These are phyloP conservation scores for Microdochium bolleyi DNA, from an alignment of 2,329 filamentous ascomycete genomes.

Conservation along the genomic window DNA sequence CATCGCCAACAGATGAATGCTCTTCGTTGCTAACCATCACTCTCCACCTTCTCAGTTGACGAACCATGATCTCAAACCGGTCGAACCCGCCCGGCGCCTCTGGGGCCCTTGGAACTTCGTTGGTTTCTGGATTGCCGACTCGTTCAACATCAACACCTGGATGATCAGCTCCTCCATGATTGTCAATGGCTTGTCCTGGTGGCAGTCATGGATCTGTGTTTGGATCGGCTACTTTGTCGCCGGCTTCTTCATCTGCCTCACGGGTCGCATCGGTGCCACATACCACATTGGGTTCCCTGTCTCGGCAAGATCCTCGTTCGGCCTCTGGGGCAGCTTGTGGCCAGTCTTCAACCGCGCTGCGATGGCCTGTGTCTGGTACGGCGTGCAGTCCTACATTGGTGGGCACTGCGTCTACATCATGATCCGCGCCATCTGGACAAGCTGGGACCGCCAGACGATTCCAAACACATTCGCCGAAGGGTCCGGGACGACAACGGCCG, in stretches of 20 bases:
- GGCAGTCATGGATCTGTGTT: slow-evolving; percentile 85
- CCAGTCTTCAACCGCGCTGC: slow-evolving; percentile 83
- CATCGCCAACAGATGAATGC: too few species aligned
- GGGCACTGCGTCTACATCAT: slow-evolving; percentile 80
- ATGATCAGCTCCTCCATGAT: slow-evolving; percentile 88
- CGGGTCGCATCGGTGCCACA: slow-evolving; percentile 74
- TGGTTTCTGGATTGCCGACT: slow-evolving; percentile 79
- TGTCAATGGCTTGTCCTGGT: slow-evolving; percentile 72
- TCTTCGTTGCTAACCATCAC: slow-evolving; percentile 1
- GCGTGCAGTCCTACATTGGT: slow-evolving; percentile 79
- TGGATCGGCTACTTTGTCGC: slow-evolving; percentile 80
- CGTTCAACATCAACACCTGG: slow-evolving; percentile 88
- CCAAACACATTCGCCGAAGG: slow-evolving; percentile 57
- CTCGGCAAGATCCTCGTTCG: slow-evolving; percentile 68
- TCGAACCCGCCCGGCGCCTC: slow-evolving; percentile 71
- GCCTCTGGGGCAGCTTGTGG: slow-evolving; percentile 85
- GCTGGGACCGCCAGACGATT: slow-evolving; percentile 51
- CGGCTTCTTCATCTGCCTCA: slow-evolving; percentile 65
- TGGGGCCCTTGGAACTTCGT: slow-evolving; percentile 88
- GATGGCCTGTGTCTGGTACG: slow-evolving; percentile 83
- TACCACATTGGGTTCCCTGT: slow-evolving; percentile 92
- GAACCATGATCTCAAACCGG: slow-evolving; percentile 74
- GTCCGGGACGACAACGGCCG: slow-evolving; percentile 65
- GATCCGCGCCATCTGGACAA: slow-evolving; percentile 77
- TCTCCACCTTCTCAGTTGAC: slow-evolving; percentile 47